A percentile compares a stretch with the other conserved stretches of the same genome.
Evolutionary conservation across 805 yeast genomes (phyloP).

Genomic region (Jamesozyma gamospora): DNA sequence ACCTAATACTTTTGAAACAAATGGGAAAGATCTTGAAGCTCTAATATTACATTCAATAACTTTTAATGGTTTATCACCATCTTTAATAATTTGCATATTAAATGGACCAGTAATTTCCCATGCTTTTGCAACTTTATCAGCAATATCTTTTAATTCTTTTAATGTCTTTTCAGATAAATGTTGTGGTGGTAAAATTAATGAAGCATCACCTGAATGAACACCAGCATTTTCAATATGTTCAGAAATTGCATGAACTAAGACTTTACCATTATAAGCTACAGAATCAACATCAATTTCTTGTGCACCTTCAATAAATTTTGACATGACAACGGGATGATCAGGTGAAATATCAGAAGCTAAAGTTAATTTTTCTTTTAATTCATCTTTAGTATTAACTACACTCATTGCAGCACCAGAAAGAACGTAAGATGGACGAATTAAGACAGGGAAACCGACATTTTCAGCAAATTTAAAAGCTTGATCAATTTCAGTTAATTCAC

Average conservation of each 20-base stretch:
- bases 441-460: constrained; percentile 85
- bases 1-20: constrained; percentile 94
- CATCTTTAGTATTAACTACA: constrained; percentile 69
- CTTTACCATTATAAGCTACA: constrained; percentile 82
- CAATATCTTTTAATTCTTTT: constrained; percentile 71
- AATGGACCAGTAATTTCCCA: constrained; percentile 96
- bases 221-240: constrained; percentile 99
- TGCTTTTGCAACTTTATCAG: constrained; percentile 88
- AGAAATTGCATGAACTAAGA: constrained; percentile 88
- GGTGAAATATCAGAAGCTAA: constrained; percentile 88
- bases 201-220: constrained; percentile 98
- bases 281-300: constrained; percentile 96
- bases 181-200: constrained; percentile 89
- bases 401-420: constrained; percentile 98
- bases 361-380: constrained; percentile 70
- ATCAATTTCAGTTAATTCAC: constrained; percentile 76
- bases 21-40: constrained; percentile 98
- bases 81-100: constrained; percentile 94
- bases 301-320: constrained; percentile 92
- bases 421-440: constrained; percentile 95
- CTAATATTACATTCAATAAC: constrained; percentile 98
- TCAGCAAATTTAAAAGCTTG: constrained; percentile 83
- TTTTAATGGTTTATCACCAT: constrained; percentile 61
- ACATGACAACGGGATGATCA: constrained; percentile 95
- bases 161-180: constrained; percentile 54